Evolutionary conservation across 1,284 basidiomycete species (phyloP).

Genomic region (Cryptococcus sp.): DNA sequence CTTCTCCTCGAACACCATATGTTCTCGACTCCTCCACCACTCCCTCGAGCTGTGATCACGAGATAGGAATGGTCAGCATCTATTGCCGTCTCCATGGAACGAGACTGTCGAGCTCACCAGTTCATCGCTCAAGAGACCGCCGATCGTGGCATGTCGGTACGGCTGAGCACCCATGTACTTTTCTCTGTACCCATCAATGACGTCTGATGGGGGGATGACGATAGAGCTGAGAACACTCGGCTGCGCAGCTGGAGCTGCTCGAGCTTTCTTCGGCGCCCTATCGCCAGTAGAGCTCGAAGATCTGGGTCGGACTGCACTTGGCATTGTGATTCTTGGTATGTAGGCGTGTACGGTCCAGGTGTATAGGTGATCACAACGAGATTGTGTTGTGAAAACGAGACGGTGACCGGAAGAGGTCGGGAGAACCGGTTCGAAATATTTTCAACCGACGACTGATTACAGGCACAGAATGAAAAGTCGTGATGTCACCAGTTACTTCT

Average conservation of each 20-base stretch:
- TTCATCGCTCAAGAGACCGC: constrained; percentile 80
- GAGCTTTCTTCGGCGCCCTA: constrained; percentile 29
- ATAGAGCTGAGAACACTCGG: constrained; percentile 19
- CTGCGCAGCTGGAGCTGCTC: constrained; percentile 9
- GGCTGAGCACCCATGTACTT: constrained; percentile 67
- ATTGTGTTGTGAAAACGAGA: neutral
- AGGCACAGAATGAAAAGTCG: neutral
- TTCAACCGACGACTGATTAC: neutral
- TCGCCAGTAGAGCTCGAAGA: constrained; percentile 20
- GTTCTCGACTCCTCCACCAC: constrained; percentile 62
- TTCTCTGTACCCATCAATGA: constrained; percentile 30
- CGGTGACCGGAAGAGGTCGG: constrained; percentile 7
- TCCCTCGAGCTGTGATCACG: constrained; percentile 59
- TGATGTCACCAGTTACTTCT: constrained; percentile 11
- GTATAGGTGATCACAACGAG: neutral
- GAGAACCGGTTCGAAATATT: neutral
- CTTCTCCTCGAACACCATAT: constrained; percentile 50
- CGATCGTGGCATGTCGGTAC: constrained; percentile 81
- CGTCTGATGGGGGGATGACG: constrained; percentile 26
- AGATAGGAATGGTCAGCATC: constrained; percentile 16
- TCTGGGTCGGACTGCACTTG: constrained; percentile 29
- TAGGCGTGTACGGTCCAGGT: neutral
- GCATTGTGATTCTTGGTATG: constrained; percentile 21
- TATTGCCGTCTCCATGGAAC: constrained; percentile 60
- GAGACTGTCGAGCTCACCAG: constrained; percentile 69